These are phyloP conservation scores for Amphibolis antarctica DNA, from an alignment of 106 monocot genomes.

Conservation along the genomic window DNA sequence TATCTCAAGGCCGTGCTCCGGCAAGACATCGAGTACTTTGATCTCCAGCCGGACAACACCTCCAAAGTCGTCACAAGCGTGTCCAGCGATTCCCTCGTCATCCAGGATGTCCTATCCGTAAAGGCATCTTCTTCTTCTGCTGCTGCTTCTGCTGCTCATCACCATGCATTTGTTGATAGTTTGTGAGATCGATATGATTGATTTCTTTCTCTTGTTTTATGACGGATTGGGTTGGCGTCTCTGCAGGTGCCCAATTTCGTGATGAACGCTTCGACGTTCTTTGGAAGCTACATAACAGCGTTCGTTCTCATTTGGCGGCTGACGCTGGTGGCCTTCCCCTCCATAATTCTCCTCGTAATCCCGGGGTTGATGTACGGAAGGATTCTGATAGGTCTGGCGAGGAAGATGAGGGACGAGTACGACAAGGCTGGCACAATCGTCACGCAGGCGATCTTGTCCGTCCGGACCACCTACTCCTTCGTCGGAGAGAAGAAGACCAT, in stretches of 20 bases:
- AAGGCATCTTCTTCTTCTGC: slow-evolving; percentile 24
- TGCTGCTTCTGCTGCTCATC: background rate
- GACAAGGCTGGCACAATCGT: slow-evolving; percentile 46
- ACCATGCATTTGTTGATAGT: no score
- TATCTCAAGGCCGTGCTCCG: slow-evolving; percentile 46
- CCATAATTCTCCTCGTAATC: slow-evolving; percentile 51
- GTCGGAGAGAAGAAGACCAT: slow-evolving; percentile 51
- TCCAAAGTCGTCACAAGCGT: slow-evolving; percentile 51
- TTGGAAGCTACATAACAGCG: slow-evolving; percentile 44
- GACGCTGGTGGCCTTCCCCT: slow-evolving; percentile 43
- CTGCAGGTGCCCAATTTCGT: slow-evolving; percentile 44
- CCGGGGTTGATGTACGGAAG: slow-evolving; percentile 69
- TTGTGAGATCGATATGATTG: no score
- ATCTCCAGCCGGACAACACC: slow-evolving; percentile 24
- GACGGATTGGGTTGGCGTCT: background rate
- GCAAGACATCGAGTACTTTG: slow-evolving; percentile 59
- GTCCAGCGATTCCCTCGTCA: slow-evolving; percentile 51
- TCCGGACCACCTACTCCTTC: slow-evolving; percentile 72
- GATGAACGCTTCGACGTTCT: slow-evolving; percentile 42
- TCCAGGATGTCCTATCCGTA: slow-evolving; percentile 55
- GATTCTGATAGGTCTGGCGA: slow-evolving; percentile 41
- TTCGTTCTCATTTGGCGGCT: slow-evolving; percentile 59
- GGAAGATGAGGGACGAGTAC: slow-evolving; percentile 51
- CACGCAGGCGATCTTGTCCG: slow-evolving; percentile 68
- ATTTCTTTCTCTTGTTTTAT: no score